Conservation (phyloP, 257 asterid species). For the Phtheirospermum japonicum region DNA sequence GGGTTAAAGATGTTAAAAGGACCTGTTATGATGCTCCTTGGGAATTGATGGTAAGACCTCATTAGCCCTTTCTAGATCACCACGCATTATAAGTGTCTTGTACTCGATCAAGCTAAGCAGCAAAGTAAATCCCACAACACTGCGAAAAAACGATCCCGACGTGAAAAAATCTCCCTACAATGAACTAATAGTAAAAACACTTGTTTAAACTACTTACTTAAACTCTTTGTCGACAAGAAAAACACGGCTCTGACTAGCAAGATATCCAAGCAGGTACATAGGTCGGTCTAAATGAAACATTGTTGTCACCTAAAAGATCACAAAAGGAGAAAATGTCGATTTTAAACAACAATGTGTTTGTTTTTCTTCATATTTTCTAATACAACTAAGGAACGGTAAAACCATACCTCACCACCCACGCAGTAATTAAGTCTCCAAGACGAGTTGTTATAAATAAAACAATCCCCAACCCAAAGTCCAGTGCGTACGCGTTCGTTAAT, state of each 20-base stretch:
- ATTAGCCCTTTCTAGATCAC: constrained; percentile 86
- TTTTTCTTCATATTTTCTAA: constrained; percentile 6
- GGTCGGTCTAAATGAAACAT: constrained; percentile 98
- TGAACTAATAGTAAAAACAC: constrained; percentile 3
- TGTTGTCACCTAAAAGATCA: constrained; percentile 68
- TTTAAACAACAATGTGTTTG: constrained; percentile 18
- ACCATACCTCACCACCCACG: constrained; percentile 93
- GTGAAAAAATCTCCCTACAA: constrained; percentile 17
- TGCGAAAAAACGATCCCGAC: constrained; percentile 34
- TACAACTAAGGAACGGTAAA: constrained; percentile 13
- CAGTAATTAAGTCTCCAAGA: constrained; percentile 98
- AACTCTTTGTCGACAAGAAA: constrained; percentile 91
- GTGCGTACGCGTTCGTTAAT: constrained; percentile 93
- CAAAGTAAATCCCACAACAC: constrained; percentile 84
- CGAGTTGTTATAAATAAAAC: constrained; percentile 90
- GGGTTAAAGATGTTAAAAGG: constrained; percentile 18
- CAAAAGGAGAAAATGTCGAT: constrained; percentile 12
- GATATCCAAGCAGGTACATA: constrained; percentile 96
- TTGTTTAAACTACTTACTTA: constrained; percentile 58
- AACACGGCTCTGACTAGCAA: constrained; percentile 89
- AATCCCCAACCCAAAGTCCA: constrained; percentile 98
- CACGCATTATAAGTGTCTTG: constrained; percentile 97
- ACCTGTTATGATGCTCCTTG: constrained; percentile 89
- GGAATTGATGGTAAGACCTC: constrained; percentile 82
- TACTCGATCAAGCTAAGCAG: constrained; percentile 92